Evolutionary conservation across 352 stramenopile genomes (phyloP).

Genomic region (Pythium biforme): DNA sequence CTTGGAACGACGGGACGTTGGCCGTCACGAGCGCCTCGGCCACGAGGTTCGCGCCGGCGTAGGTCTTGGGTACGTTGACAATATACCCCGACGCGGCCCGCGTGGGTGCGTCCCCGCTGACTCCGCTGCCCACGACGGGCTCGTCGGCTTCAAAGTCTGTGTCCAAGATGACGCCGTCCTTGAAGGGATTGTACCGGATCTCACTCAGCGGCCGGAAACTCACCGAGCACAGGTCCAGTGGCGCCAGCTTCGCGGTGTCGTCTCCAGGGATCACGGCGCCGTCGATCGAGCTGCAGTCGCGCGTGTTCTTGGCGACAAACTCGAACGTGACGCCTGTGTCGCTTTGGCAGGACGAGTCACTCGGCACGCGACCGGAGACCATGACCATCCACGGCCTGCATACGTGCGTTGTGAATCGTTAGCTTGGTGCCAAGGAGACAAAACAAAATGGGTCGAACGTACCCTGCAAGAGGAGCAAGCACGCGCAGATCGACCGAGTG

Average conservation of each 20-base stretch:
- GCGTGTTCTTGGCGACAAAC: constrained; percentile 10
- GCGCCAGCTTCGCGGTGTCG: neutral
- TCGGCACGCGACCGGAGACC: constrained; percentile 1
- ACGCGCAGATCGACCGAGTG: constrained; percentile 20
- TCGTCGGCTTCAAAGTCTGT: constrained; percentile 21
- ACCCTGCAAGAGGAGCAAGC: constrained; percentile 14
- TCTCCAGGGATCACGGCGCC: constrained; percentile 2
- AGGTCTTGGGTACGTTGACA: constrained; percentile 23
- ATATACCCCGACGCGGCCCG: constrained; percentile 19
- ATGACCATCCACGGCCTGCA: constrained; percentile 25
- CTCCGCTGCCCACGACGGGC: constrained; percentile 4
- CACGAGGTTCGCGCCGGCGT: constrained; percentile 30
- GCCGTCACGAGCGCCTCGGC: constrained; percentile 21
- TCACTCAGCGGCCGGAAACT: constrained; percentile 13
- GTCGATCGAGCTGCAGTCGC: constrained; percentile 15
- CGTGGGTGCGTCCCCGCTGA: neutral
- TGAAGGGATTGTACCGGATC: constrained; percentile 19
- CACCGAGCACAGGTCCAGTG: constrained; percentile 21
- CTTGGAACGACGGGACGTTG: constrained; percentile 30
- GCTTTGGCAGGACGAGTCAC: constrained; percentile 5
- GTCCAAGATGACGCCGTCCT: constrained; percentile 17
- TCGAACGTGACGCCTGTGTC: constrained; percentile 16
- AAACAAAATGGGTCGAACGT: no score
- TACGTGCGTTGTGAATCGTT: no score
- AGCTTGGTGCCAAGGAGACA: no score